phyloP scores from a whole-genome alignment of 176 grass and related monocot genomes.

The Cymbopogon citratus region DNA sequence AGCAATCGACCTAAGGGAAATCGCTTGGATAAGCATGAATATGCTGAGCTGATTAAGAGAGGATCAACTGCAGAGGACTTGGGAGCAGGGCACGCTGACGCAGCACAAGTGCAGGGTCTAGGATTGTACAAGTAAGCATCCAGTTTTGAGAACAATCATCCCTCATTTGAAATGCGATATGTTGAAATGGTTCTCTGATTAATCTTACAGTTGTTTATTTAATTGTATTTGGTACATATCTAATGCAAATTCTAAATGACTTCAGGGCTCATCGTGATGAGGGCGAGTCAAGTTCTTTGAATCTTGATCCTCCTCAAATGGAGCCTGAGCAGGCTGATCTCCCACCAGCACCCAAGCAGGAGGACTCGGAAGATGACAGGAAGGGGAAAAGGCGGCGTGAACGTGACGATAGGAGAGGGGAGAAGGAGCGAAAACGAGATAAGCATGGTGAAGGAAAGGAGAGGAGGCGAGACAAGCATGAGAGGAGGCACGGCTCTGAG shows the following conservation, averaged over 20 bases:
- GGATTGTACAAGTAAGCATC: conserved; percentile 85
- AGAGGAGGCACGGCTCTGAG: conserved; percentile 48
- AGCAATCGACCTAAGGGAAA: conserved; percentile 59
- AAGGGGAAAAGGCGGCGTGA: conserved; percentile 46
- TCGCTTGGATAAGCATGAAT: conserved; percentile 89
- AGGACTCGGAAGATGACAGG: conserved; percentile 48
- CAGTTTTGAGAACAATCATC: not conserved
- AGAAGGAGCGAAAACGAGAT: conserved; percentile 34
- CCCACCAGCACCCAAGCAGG: conserved; percentile 29
- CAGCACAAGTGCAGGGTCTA: conserved; percentile 85
- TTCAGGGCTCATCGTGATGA: conserved; percentile 46
- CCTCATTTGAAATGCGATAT: not conserved
- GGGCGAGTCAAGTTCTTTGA: conserved; percentile 47
- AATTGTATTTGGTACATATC: not conserved
- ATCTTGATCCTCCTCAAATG: conserved; percentile 35
- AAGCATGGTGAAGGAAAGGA: conserved; percentile 37
- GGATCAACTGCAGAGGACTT: conserved; percentile 90
- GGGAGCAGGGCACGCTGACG: conserved; percentile 87
- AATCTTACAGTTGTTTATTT: not conserved
- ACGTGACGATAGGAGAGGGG: conserved; percentile 39
- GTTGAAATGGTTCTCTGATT: not conserved
- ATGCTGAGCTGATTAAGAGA: conserved; percentile 91
- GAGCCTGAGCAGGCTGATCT: conserved; percentile 25
- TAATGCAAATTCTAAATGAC: conserved; percentile 21
- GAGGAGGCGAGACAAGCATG: conserved; percentile 53